A percentile compares a stretch with the other conserved stretches of the same genome.
Evolutionary conservation across 2,329 filamentous ascomycete genomes (phyloP).

Genomic region (Exophiala viscosa): DNA sequence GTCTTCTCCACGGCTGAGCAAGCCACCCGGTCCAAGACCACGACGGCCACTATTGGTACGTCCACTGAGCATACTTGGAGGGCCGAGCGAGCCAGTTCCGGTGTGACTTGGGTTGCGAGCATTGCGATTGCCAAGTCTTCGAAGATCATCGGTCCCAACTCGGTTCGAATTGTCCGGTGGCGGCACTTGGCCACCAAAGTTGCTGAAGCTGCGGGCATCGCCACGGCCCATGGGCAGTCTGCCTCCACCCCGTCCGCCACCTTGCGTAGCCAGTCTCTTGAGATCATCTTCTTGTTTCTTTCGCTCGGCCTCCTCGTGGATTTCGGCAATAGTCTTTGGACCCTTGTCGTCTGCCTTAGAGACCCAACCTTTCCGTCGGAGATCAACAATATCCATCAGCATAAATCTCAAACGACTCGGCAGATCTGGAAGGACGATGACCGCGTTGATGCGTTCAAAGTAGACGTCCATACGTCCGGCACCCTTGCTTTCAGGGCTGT

Average conservation of each 20-base stretch:
- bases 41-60: conserved; percentile 86
- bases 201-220: conserved; percentile 80
- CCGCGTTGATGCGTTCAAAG: conserved; percentile 80
- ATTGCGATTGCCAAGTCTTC: conserved; percentile 69
- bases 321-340: conserved; percentile 91
- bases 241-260: conserved; percentile 59
- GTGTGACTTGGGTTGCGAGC: conserved; percentile 60
- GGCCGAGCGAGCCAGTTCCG: conserved; percentile 62
- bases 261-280: conserved; percentile 52
- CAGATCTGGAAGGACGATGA: conserved; percentile 75
- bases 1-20: conserved; percentile 72
- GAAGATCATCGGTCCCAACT: conserved; percentile 86
- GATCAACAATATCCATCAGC: conserved; percentile 89
- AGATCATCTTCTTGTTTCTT: conserved; percentile 77
- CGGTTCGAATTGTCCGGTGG: conserved; percentile 70
- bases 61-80: conserved; percentile 81
- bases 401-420: conserved; percentile 91
- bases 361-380: conserved; percentile 72
- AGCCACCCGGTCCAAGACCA: conserved; percentile 67
- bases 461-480: conserved; percentile 86
- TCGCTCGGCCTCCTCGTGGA: conserved; percentile 74
- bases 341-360: conserved; percentile 91
- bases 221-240: conserved; percentile 74
- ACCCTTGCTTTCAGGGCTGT: conserved; percentile 70
- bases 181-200: conserved; percentile 61